Evolutionary conservation across 179 eudicot genomes (phyloP).

Genomic region (Sideroxylon spinosum): DNA sequence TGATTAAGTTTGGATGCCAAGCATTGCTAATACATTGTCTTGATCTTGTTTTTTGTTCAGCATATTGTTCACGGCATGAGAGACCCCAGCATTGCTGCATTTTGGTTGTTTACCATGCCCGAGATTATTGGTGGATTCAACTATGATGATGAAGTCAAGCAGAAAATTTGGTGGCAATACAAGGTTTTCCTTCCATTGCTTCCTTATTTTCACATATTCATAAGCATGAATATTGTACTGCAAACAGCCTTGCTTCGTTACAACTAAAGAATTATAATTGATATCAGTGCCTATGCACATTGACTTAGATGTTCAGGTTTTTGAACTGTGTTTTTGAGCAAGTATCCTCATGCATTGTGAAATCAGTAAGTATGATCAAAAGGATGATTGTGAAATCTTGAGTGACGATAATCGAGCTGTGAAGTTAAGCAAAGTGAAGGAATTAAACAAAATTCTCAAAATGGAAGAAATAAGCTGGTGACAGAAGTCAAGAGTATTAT

Average conservation of each 20-base stretch:
- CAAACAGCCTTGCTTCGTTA: not conserved
- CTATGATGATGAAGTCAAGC: constrained; percentile 81
- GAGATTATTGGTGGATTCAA: constrained; percentile 87
- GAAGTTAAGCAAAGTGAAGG: no score
- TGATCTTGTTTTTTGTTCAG: constrained; percentile 44
- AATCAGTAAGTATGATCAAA: no score
- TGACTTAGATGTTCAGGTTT: not conserved
- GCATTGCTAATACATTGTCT: not conserved
- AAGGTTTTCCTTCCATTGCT: constrained; percentile 45
- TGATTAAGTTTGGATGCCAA: not conserved
- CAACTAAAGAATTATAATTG: not conserved
- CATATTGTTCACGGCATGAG: constrained; percentile 83
- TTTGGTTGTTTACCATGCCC: constrained; percentile 94
- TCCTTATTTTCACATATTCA: not conserved
- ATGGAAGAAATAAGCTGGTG: no score
- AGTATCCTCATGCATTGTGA: not conserved
- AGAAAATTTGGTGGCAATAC: constrained; percentile 96
- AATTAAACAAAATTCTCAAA: no score
- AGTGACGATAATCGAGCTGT: no score
- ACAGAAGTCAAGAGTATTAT: no score
- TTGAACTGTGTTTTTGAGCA: not conserved
- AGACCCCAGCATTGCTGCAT: constrained; percentile 95
- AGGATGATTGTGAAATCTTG: no score
- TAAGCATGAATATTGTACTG: not conserved
- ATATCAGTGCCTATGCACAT: not conserved